Evolutionary conservation across 805 yeast species (phyloP), one percentile per base, ranked within the genome.

Genomic region (Aciculoconidium aculeatum): DNA sequence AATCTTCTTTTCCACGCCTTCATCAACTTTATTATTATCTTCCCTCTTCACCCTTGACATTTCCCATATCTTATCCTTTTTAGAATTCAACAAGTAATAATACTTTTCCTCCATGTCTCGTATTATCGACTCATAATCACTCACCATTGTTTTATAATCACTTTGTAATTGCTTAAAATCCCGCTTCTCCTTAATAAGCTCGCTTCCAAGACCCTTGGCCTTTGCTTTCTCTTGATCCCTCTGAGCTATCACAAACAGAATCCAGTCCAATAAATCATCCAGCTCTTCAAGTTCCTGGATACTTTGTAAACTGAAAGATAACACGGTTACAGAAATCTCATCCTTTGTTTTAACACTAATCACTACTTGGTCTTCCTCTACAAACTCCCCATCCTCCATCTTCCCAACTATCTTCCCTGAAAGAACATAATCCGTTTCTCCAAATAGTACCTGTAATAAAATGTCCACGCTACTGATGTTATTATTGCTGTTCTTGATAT

Each of bases 41-140:
- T 35, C 30, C 10, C 34, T 30, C 5, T 32, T 30, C 7, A 23
- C 30, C 28, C 30, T 34, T n/a, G 35, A 28, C 18, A 61, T 48
- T 20, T 51, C 42, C 47, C 55, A 41, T 11, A 56, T 58, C 32
- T 36, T 48, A 22, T 44, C 48, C 33, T 58, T 58, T 32, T 58
- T 58, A 8, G 51, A 30, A 35, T 52, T 49, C 14, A 58, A 41
- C 8, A 55, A 35, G 23, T 41, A 44, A 18, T 48, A 46, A 27
- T 55, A 55, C 34, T 52, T 51, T 30, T 30, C 34, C 30, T 54
- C 51, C 10, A 54, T 25, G 32, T 54, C 57, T 7, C 44, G 35
- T 7, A 51, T 34, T 4, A 53, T 44, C 21, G 21, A 21, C 11
- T 38, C 32, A 25, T 44, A 45, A 10, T 50, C 45, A 11, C 15